Evolutionary conservation across 208 protist genomes (phyloP), one percentile per base, ranked within the genome.

Genomic region (Tritrichomonas musculus): DNA sequence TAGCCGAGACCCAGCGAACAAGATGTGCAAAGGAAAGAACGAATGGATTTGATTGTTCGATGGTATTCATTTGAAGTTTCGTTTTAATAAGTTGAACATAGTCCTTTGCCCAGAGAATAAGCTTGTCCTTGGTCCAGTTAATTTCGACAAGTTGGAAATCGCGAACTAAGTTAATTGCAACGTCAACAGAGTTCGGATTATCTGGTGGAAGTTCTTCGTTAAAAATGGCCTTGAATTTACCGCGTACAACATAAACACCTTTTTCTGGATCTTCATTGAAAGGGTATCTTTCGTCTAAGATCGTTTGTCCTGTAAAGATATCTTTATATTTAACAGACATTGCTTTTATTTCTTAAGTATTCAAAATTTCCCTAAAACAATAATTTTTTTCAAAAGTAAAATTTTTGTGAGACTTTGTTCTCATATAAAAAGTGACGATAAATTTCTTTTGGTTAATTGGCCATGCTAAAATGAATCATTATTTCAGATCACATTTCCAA

Each of bases 81-180:
- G 53, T 41, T 50, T 88, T 88, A 4, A 88, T 88, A 4, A 88
- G 22, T 36, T 88, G 77, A 17, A 88, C 77, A 49, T 88, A 88
- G 36, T 88, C 77, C n/a, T 88, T 88, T 41, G 77, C 77, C 77
- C 77, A 88, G 14, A 88, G 57, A 39, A 88, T 88, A 57, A 88
- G 77, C 47, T 88, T 88, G 44, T 88, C 77, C 39, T 88, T 88
- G 53, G 77, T 88, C 77, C 77, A 88, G 47, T 88, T 88, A 57
- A 88, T 44, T 88, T 88, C 77, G 33, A 57, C 77, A 33, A 88
- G n/a, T 88, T 57, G 20, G 47, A 88, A 88, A 88, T 88, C 77
- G 47, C 77, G 77, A 57, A 88, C 77, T 39, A 88, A 47, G 44
- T 88, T 88, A 39, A 88, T 88, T 27, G 47, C 77, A 57, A 88